phyloP scores from a whole-genome alignment of 768 basidiomycete species.

The Stropharia rugosoannulata region DNA sequence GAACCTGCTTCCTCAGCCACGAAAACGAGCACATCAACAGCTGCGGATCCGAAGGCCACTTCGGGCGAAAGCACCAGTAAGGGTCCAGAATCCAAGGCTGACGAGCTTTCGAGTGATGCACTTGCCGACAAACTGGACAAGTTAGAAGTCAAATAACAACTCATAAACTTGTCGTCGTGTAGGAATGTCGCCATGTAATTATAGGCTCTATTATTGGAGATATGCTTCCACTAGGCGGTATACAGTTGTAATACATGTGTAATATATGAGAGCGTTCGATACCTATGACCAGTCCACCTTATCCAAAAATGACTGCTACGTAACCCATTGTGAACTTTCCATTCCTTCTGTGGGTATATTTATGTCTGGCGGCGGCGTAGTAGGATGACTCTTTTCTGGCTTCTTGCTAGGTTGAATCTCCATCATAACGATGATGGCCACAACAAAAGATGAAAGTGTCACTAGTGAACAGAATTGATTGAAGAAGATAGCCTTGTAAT shows the following conservation, averaged over 20 bases:
- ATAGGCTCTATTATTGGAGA: background rate
- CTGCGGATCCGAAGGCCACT: background rate
- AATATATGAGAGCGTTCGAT: constrained; percentile 35
- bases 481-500: background rate
- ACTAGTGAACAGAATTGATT: constrained; percentile 34
- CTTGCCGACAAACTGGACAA: constrained; percentile 56
- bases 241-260: constrained; percentile 34
- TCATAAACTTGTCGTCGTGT: background rate
- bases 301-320: constrained; percentile 18
- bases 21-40: constrained; percentile 14
- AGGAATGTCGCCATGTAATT: background rate
- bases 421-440: constrained; percentile 70
- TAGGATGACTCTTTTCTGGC: constrained; percentile 24
- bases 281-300: constrained; percentile 9
- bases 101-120: constrained; percentile 18
- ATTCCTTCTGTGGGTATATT: constrained; percentile 29
- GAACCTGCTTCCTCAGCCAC: constrained; percentile 18
- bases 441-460: constrained; percentile 61
- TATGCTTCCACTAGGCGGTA: constrained; percentile 24
- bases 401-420: constrained; percentile 53
- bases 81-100: constrained; percentile 12
- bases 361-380: constrained; percentile 24
- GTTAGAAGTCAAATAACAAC: constrained; percentile 49
- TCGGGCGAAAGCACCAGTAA: background rate
- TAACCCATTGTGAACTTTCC: constrained; percentile 32